These are phyloP conservation scores for Magnaporthiopsis incrustans DNA, from an alignment of 2,329 filamentous ascomycete genomes.

Conservation along the genomic window DNA sequence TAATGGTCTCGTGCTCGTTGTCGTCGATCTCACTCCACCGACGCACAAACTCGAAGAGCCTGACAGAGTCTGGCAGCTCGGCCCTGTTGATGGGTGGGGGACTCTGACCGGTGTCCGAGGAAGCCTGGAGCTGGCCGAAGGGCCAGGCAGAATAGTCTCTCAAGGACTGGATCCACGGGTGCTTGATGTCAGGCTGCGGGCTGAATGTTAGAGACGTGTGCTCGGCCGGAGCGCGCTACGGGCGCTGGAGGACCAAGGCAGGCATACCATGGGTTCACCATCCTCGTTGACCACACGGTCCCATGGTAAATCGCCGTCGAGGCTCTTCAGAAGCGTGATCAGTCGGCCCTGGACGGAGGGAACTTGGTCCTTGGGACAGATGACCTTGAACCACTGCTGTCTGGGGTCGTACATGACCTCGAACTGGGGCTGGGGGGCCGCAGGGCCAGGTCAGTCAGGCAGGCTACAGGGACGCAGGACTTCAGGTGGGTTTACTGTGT, in stretches of 20 bases:
- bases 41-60: not conserved
- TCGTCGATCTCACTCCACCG: slow-evolving; percentile 19
- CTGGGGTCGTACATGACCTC: slow-evolving; percentile 17
- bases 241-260: not conserved
- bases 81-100: not conserved
- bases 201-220: too few relatives aligned
- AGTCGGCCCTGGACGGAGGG: slow-evolving; percentile 13
- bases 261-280: slow-evolving; percentile 8
- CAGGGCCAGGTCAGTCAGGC: not conserved
- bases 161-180: not conserved
- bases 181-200: not conserved
- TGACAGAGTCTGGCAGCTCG: not conserved
- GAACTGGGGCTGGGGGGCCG: slow-evolving; percentile 11
- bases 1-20: slow-evolving; percentile 12
- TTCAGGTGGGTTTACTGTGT: slow-evolving; percentile 10
- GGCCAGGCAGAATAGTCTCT: not conserved
- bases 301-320: slow-evolving; percentile 10
- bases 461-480: not conserved
- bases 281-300: slow-evolving; percentile 7
- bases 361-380: slow-evolving; percentile 12
- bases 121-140: too few relatives aligned
- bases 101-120: not conserved
- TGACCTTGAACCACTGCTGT: slow-evolving; percentile 17
- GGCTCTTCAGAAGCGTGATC: not conserved
- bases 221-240: not conserved